These are phyloP conservation scores for Paracorniculantispora psalliotae DNA, from an alignment of 2,329 filamentous ascomycete species.

Conservation along the genomic window DNA sequence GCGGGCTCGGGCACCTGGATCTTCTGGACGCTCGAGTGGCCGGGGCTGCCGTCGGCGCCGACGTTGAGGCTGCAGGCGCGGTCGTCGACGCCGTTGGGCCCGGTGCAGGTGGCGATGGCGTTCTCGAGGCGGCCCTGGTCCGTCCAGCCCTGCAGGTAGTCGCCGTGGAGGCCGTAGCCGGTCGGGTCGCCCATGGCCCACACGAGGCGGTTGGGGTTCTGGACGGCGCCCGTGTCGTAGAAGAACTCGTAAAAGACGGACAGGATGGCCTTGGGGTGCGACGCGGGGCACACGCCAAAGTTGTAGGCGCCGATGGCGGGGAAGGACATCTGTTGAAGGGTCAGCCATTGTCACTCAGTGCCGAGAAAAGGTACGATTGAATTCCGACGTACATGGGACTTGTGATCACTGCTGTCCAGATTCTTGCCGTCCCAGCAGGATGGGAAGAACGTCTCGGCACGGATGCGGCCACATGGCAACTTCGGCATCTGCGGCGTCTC, in stretches of 20 bases:
- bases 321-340: constrained; percentile 22
- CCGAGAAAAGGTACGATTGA: no score
- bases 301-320: constrained; percentile 25
- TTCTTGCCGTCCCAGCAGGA: constrained; percentile 59
- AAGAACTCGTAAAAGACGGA: constrained; percentile 44
- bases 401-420: constrained; percentile 49
- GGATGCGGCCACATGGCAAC: constrained; percentile 46
- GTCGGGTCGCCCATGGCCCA: constrained; percentile 25
- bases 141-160: constrained; percentile 27
- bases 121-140: constrained; percentile 23
- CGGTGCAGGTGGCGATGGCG: constrained; percentile 24
- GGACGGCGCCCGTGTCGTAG: constrained; percentile 33
- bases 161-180: constrained; percentile 26
- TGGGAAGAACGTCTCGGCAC: constrained; percentile 56
- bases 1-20: constrained; percentile 19
- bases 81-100: constrained; percentile 20
- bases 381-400: constrained; percentile 41
- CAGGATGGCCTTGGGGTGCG: constrained; percentile 38
- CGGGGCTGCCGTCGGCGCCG: constrained; percentile 20
- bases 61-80: constrained; percentile 23
- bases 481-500: constrained; percentile 48
- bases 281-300: constrained; percentile 32
- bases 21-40: constrained; percentile 16
- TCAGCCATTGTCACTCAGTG: not conserved
- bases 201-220: constrained; percentile 24